Evolutionary conservation across 2,329 filamentous ascomycete species (phyloP).

Genomic region (Dactylellina sp.): DNA sequence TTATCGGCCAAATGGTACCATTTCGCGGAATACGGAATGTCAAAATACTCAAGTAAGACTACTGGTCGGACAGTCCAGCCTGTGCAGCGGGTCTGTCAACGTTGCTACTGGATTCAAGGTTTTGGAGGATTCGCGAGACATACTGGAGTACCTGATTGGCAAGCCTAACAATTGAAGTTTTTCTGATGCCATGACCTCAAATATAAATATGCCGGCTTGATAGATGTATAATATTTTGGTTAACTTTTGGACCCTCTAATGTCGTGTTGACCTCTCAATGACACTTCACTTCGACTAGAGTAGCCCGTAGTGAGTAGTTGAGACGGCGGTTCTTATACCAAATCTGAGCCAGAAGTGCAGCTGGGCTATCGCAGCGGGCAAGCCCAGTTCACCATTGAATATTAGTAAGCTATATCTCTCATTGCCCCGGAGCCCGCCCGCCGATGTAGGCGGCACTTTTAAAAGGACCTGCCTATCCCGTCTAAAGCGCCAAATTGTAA

Average conservation of each 20-base stretch:
- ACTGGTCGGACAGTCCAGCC: constrained; percentile 52
- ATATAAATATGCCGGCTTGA: neutral
- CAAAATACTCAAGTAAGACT: constrained; percentile 41
- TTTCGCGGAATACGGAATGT: constrained; percentile 48
- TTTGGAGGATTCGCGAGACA: neutral
- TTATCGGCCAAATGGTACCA: constrained; percentile 38
- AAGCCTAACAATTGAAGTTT: constrained; percentile 35
- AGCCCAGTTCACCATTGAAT: no score
- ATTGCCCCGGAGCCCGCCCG: no score
- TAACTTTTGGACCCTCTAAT: no score
- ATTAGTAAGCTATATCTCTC: no score
- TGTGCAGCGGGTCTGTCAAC: neutral
- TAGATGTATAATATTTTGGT: no score
- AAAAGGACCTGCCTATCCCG: no score
- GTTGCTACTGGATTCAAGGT: neutral
- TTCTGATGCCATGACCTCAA: constrained; percentile 2
- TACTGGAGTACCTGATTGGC: constrained; percentile 50
- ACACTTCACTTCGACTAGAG: no score
- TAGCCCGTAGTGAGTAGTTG: no score
- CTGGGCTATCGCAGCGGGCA: neutral
- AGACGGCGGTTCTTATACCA: no score
- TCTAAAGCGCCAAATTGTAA: no score
- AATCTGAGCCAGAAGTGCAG: constrained; percentile 5
- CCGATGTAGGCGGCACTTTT: no score
- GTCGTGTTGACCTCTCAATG: no score